phyloP scores from a whole-genome alignment of 169 alveolate genomes.

The Plasmodium reichenowi region DNA sequence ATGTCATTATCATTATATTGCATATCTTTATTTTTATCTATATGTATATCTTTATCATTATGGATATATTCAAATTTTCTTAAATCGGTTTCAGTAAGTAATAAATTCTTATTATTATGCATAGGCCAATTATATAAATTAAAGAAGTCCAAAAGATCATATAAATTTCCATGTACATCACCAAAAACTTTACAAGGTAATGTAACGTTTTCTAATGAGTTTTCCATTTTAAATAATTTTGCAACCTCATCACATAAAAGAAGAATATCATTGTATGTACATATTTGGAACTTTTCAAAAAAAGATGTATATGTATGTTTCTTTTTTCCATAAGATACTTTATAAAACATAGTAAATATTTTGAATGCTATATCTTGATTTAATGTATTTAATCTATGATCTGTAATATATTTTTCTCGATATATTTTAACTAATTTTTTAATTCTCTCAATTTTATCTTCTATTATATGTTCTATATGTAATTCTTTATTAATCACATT shows the following conservation, averaged over 20 bases:
- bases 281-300: constrained; percentile 49
- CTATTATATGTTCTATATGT: constrained; percentile 1
- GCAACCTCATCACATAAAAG: constrained; percentile 81
- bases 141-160: constrained; percentile 78
- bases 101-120: constrained; percentile 29
- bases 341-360: constrained; percentile 76
- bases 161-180: constrained; percentile 79
- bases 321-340: constrained; percentile 39
- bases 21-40: neutral
- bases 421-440: constrained; percentile 26
- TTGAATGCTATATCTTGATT: constrained; percentile 79
- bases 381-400: constrained; percentile 30
- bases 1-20: constrained; percentile 9
- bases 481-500: neutral
- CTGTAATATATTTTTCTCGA: constrained; percentile 26
- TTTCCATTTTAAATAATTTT: constrained; percentile 77
- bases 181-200: constrained; percentile 81
- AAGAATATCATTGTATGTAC: constrained; percentile 81
- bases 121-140: constrained; percentile 85
- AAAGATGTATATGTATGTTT: constrained; percentile 25
- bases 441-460: neutral
- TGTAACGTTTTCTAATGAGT: constrained; percentile 52
- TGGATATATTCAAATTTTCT: constrained; percentile 4
- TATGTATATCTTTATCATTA: neutral
- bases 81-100: neutral